Percentiles rank a stretch among this genome's conserved stretches.
Conservation (phyloP, 2,329 filamentous ascomycete species). For the Alternaria ventricosa region DNA sequence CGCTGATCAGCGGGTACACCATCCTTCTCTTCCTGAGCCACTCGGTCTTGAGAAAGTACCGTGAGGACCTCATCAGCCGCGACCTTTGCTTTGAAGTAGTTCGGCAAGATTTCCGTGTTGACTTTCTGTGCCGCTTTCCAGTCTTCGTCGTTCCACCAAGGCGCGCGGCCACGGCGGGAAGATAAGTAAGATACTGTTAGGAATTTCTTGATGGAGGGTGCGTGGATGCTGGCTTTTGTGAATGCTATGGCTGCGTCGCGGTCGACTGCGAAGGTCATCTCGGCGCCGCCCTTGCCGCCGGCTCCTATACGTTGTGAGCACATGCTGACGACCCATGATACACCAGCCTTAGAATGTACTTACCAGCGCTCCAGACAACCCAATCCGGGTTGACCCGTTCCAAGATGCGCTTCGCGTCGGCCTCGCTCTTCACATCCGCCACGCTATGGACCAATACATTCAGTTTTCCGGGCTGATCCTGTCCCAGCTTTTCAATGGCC, state of each 20-base stretch:
- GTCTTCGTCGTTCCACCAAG: conserved; percentile 60
- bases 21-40: conserved; percentile 36
- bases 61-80: conserved; percentile 64
- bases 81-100: conserved; percentile 62
- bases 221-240: conserved; percentile 56
- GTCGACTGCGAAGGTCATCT: conserved; percentile 60
- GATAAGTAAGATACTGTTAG: conserved; percentile 62
- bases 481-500: conserved; percentile 67
- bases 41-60: conserved; percentile 47
- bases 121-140: conserved; percentile 55
- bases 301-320: conserved; percentile 50
- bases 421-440: conserved; percentile 70
- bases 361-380: conserved; percentile 72
- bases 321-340: fast-evolving
- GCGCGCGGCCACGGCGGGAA: conserved; percentile 55
- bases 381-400: conserved; percentile 68
- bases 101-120: conserved; percentile 58
- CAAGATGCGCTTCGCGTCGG: conserved; percentile 68
- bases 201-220: conserved; percentile 59
- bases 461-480: conserved; percentile 67
- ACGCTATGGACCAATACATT: conserved; percentile 73
- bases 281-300: conserved; percentile 61
- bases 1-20: conserved; percentile 32
- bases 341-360: conserved; percentile 14
- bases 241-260: conserved; percentile 63